Conservation (phyloP, 2,329 filamentous ascomycete species). For the Volutella citrinella region DNA sequence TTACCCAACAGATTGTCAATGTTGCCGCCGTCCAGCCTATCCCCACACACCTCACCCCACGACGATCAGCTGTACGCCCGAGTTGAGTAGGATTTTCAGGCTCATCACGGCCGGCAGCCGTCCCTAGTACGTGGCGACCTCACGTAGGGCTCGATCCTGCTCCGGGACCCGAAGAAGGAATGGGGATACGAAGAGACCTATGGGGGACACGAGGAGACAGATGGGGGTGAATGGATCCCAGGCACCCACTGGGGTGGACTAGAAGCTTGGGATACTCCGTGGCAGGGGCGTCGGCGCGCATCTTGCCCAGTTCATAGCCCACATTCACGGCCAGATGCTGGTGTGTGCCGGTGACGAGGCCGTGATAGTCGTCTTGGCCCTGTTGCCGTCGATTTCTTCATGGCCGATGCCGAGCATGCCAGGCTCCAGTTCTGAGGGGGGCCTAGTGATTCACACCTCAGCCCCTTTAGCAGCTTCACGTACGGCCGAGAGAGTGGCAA, state of each 20-base stretch:
- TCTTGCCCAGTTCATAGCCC: slow-evolving; percentile 18
- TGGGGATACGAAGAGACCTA: too few species aligned
- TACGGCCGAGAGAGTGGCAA: too few species aligned
- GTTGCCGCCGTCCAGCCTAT: slow-evolving; percentile 14
- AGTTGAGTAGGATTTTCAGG: slow-evolving; percentile 9
- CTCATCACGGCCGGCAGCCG: slow-evolving; percentile 4
- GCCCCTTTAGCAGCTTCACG: too few species aligned
- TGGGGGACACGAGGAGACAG: too few species aligned
- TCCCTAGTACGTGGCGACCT: slow-evolving; percentile 17
- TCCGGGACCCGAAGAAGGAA: slow-evolving; percentile 4
- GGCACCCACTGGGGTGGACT: slow-evolving; percentile 16
- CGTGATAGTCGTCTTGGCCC: slow-evolving; percentile 2
- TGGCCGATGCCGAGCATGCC: slow-evolving; percentile 6
- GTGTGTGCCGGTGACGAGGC: too few species aligned
- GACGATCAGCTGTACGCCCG: slow-evolving; percentile 7
- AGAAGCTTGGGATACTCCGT: slow-evolving; percentile 15
- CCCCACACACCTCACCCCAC: slow-evolving; percentile 8
- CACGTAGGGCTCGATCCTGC: slow-evolving; percentile 15
- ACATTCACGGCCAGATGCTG: slow-evolving; percentile 12
- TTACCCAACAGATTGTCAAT: slow-evolving; percentile 9
- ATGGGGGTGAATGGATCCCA: slow-evolving; percentile 3
- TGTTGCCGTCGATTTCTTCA: slow-evolving; percentile 4
- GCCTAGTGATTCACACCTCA: too few species aligned
- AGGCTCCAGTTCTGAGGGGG: too few species aligned
- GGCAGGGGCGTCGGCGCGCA: slow-evolving; percentile 19